Base-by-base conservation (phyloP, 768 basidiomycete genomes). In the Omphalotus guepiniiformis region DNA sequence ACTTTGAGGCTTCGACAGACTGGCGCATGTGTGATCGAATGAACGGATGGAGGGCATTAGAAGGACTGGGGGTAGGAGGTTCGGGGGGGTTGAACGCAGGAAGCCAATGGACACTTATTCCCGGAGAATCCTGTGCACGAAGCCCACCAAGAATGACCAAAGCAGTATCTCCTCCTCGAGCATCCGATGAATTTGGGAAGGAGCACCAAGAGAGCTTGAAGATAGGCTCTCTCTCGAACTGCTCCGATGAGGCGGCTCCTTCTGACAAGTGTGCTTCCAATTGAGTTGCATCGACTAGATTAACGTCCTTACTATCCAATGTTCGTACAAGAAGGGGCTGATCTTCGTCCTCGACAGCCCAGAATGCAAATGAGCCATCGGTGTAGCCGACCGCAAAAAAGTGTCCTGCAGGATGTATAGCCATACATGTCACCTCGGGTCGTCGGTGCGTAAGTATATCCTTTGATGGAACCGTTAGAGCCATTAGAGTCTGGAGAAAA, bases 181-280 rank as follows among this genome's bases (percentile, higher is more conserved):
- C 72, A 69, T 84, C 81, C 3, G 72, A 58, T 2, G 80, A 79
- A 57, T 84, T 82, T 0, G 83, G 70, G 62, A 85, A 91, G 1
- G 79, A 76, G 47, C 85, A 87, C 93, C 92, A 96, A 1, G 85
- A 71, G 4, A 94, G 69, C 60, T 88, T 93, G 74, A 88, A 92
- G 27, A 96, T 79, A 3, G 93, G 88, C 57, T 93, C 91, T 54
- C 83, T 52, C 18, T 64, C 57, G 22, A 53, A 42, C 15, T 44
- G 42, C 27, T 52, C 42, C 3, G 49, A 42, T 6, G 54, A 38
- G 15, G 57, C 52, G 9, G 55, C 51, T 6, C 54, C 55, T 4
- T 56, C 46, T 2, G 58, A 57, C 3, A 72, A 59, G 19, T 66
- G 60, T 27, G 68, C 58, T 46, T 82, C 80, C 9, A 85, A 59